Evolutionary conservation across 805 yeast genomes (phyloP).

Genomic region (Wickerhamomyces strasburgensis): DNA sequence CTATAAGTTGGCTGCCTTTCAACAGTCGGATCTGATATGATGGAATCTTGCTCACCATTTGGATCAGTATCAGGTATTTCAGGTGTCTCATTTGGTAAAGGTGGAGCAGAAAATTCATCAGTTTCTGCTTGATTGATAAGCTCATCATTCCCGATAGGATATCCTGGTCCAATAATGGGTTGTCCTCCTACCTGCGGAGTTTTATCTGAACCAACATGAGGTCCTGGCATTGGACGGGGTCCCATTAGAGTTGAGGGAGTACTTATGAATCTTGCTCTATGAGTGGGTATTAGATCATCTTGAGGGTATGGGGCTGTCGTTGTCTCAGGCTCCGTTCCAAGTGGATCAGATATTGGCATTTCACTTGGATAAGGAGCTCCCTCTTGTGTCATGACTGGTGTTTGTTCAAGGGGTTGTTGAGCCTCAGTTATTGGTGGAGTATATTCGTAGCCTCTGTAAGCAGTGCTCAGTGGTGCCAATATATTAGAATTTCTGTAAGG

Average conservation of each 20-base stretch:
- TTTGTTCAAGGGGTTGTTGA: no score
- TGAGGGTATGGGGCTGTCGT: constrained; percentile 20
- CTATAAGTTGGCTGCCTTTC: constrained; percentile 22
- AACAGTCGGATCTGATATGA: constrained; percentile 6
- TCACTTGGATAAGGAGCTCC: background rate
- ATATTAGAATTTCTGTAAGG: constrained; percentile 11
- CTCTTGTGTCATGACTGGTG: background rate
- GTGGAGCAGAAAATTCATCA: constrained; percentile 13
- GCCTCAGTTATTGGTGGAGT: constrained; percentile 4
- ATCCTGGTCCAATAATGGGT: background rate
- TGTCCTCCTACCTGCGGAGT: no score
- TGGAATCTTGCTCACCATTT: background rate
- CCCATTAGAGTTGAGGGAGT: constrained; percentile 18
- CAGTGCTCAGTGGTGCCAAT: constrained; percentile 16
- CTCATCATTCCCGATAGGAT: background rate
- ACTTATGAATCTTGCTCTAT: constrained; percentile 1
- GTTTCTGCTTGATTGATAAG: background rate
- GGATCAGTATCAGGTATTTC: background rate
- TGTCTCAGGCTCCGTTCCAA: no score
- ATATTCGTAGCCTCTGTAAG: constrained; percentile 20
- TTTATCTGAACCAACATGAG: background rate
- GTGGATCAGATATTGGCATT: constrained; percentile 1
- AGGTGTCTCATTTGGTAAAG: constrained; percentile 3
- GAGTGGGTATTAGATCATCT: constrained; percentile 2
- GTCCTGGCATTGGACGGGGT: constrained; percentile 25